Conservation (phyloP, 2,329 filamentous ascomycete genomes). For the Fusarium beomiforme region DNA sequence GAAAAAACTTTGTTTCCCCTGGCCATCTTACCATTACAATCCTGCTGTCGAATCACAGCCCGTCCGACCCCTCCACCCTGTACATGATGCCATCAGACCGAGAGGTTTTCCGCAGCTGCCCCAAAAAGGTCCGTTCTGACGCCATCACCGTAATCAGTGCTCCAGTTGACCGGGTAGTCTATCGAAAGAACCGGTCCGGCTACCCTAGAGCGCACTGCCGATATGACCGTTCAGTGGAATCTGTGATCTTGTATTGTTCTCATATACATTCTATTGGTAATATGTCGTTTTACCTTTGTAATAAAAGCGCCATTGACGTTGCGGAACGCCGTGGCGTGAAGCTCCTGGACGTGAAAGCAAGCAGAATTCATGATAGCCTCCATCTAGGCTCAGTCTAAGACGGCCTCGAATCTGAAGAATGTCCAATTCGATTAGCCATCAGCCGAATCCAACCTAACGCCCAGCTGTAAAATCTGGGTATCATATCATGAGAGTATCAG, state of each 20-base stretch:
- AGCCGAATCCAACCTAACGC: conserved; percentile 11
- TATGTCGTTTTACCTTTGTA: background rate
- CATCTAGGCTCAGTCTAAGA: background rate
- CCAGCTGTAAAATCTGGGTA: conserved; percentile 6
- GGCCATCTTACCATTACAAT: conserved; percentile 17
- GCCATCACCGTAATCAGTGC: conserved; percentile 30
- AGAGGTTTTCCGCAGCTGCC: conserved; percentile 18
- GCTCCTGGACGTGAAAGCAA: background rate
- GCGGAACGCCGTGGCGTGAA: background rate
- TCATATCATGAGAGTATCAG: conserved; percentile 13
- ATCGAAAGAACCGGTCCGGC: conserved; percentile 18
- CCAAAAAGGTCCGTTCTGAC: conserved; percentile 36
- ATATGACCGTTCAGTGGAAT: background rate
- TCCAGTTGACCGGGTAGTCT: conserved; percentile 18
- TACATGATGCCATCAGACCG: conserved; percentile 35
- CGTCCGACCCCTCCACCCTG: conserved; percentile 17
- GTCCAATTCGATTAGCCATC: background rate
- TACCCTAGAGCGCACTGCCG: conserved; percentile 25
- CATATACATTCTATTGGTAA: background rate
- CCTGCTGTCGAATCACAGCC: conserved; percentile 34
- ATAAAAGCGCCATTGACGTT: background rate
- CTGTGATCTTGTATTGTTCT: background rate
- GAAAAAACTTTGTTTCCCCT: conserved; percentile 33
- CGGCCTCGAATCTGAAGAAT: background rate
- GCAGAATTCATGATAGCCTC: background rate